These are phyloP conservation scores for Verruconis gallopava DNA, from an alignment of 2,329 filamentous ascomycete species.

Conservation along the genomic window DNA sequence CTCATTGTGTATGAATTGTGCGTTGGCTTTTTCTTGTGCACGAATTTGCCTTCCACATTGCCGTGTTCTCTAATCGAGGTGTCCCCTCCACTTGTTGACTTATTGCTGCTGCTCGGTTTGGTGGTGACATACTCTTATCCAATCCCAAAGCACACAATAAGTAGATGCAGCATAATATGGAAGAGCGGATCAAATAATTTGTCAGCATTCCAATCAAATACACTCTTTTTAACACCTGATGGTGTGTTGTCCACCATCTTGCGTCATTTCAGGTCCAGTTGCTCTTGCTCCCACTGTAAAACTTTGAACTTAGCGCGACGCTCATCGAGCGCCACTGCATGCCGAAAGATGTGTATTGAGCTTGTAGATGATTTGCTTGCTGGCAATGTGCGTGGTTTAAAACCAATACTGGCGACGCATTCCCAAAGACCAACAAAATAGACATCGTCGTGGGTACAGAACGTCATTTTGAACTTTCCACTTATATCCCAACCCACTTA, in stretches of 20 bases:
- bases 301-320: conserved; percentile 32
- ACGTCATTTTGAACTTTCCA: conserved; percentile 31
- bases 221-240: conserved; percentile 5
- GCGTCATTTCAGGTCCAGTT: conserved; percentile 12
- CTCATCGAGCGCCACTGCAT: conserved; percentile 34
- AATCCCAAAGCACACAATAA: not conserved
- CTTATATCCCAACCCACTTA: conserved; percentile 28
- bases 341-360: conserved; percentile 26
- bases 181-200: not conserved
- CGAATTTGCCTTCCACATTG: conserved; percentile 10
- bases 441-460: conserved; percentile 30
- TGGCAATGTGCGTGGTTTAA: conserved; percentile 27
- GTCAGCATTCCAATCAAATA: not conserved
- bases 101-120: too few species aligned
- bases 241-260: conserved; percentile 11
- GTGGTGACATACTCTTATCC: too few species aligned
- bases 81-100: too few species aligned
- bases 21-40: conserved; percentile 12
- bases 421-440: conserved; percentile 33
- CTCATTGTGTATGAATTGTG: conserved; percentile 11
- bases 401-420: conserved; percentile 29
- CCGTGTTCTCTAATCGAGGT: conserved; percentile 11
- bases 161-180: not conserved
- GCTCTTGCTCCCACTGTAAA: conserved; percentile 23
- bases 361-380: conserved; percentile 26